A percentile compares a stretch with the other conserved stretches of the same genome.
phyloP scores from a whole-genome alignment of 1,284 basidiomycete species.

The Malassezia obtusa region DNA sequence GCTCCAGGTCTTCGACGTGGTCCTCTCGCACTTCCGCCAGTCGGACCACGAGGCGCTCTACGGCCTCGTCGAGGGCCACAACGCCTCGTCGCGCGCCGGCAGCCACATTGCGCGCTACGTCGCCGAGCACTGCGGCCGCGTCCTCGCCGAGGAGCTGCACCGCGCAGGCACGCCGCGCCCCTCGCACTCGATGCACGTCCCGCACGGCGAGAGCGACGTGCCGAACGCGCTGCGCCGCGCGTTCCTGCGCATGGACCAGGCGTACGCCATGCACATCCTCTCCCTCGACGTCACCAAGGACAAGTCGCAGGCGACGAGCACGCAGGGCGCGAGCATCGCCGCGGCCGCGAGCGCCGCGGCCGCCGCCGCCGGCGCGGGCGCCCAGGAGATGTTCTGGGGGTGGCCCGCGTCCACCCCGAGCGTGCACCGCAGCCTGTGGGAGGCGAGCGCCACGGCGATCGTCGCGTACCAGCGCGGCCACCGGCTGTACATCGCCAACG shows the following conservation, averaged over 20 bases:
- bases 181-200: background rate
- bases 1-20: constrained; percentile 83
- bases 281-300: constrained; percentile 25
- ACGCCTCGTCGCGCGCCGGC: constrained; percentile 52
- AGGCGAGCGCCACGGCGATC: constrained; percentile 61
- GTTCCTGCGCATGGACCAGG: constrained; percentile 41
- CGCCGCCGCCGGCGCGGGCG: background rate
- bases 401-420: constrained; percentile 18
- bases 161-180: background rate
- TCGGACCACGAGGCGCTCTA: constrained; percentile 76
- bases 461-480: constrained; percentile 74
- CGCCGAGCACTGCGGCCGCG: constrained; percentile 30
- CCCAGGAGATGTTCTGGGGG: constrained; percentile 17
- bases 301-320: constrained; percentile 18
- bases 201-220: constrained; percentile 7
- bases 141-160: constrained; percentile 35
- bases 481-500: constrained; percentile 81
- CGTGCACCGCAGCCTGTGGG: constrained; percentile 32
- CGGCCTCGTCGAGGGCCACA: constrained; percentile 70
- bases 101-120: constrained; percentile 55
- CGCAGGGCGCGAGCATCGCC: constrained; percentile 2
- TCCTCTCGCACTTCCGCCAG: constrained; percentile 75
- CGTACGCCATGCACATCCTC: constrained; percentile 40
- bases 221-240: constrained; percentile 35
- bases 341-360: background rate